Conservation (phyloP, 306 rosid species). For the Cucurbita maxima region DNA sequence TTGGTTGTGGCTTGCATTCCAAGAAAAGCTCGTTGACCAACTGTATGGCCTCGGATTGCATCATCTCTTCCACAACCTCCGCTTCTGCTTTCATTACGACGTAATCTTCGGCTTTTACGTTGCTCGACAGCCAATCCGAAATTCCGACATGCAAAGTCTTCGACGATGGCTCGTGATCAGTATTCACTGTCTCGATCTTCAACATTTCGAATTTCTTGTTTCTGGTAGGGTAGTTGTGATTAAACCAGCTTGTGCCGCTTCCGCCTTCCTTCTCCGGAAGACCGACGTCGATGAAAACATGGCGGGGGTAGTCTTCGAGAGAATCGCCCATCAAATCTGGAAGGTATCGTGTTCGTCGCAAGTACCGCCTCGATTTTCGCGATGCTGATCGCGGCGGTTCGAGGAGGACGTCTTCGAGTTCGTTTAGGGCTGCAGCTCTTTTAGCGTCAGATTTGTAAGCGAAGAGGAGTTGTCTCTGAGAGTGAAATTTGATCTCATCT, state of each 20-base stretch:
- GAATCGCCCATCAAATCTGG: slow-evolving; percentile 74
- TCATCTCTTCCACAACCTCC: slow-evolving; percentile 67
- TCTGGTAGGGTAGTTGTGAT: slow-evolving; percentile 43
- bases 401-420: slow-evolving; percentile 58
- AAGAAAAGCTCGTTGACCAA: slow-evolving; percentile 79
- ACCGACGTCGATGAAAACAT: slow-evolving; percentile 58
- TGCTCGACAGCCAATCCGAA: slow-evolving; percentile 52
- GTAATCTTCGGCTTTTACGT: slow-evolving; percentile 58
- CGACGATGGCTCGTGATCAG: slow-evolving; percentile 4
- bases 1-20: slow-evolving; percentile 50
- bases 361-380: slow-evolving; percentile 31
- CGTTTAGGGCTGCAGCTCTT: slow-evolving; percentile 42
- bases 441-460: slow-evolving; percentile 25
- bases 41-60: slow-evolving; percentile 26
- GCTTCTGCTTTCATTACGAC: slow-evolving; percentile 87
- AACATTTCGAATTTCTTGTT: slow-evolving; percentile 53
- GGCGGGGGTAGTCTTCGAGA: slow-evolving; percentile 45
- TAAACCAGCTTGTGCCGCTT: slow-evolving; percentile 39
- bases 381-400: slow-evolving; percentile 73
- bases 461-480: slow-evolving; percentile 24
- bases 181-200: slow-evolving; percentile 33
- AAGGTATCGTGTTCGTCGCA: slow-evolving; percentile 37
- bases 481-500: not conserved
- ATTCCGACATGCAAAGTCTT: slow-evolving; percentile 18
- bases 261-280: slow-evolving; percentile 34